phyloP scores from a whole-genome alignment of 2,329 filamentous ascomycete species.

The Phaeosphaeriaceae sp. region DNA sequence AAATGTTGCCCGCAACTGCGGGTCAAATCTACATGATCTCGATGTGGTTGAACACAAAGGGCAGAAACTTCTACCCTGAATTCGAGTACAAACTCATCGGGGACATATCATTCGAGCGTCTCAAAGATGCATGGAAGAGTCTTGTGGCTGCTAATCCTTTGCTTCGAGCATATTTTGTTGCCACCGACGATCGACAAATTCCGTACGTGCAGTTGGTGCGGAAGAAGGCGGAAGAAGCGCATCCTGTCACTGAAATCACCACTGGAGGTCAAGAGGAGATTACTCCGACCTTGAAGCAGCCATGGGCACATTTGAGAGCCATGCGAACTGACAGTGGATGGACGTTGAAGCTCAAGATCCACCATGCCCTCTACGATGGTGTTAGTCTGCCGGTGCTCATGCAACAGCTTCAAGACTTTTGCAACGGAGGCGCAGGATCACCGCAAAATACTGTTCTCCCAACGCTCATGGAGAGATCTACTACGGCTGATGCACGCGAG shows the following conservation, averaged over 20 bases:
- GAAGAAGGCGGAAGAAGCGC: slow-evolving; percentile 40
- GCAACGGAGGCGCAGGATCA: slow-evolving; percentile 31
- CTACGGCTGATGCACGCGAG: slow-evolving; percentile 2
- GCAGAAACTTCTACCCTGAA: slow-evolving; percentile 73
- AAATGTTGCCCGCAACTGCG: slow-evolving; percentile 71
- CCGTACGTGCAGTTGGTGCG: slow-evolving; percentile 72
- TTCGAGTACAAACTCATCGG: slow-evolving; percentile 68
- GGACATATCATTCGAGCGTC: slow-evolving; percentile 41
- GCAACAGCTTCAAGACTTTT: slow-evolving; percentile 57
- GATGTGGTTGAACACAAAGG: slow-evolving; percentile 73
- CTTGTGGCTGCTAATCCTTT: slow-evolving; percentile 66
- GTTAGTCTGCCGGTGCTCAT: slow-evolving; percentile 75
- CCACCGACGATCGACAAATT: slow-evolving; percentile 53
- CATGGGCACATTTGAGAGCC: slow-evolving; percentile 48
- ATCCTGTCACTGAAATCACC: slow-evolving; percentile 41
- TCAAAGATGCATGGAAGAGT: slow-evolving; percentile 67
- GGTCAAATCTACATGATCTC: slow-evolving; percentile 84
- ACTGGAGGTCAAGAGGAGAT: slow-evolving; percentile 17
- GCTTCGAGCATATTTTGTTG: slow-evolving; percentile 71
- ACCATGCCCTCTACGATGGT: slow-evolving; percentile 89
- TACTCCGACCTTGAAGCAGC: slow-evolving; percentile 21
- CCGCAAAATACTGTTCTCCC: slow-evolving; percentile 43
- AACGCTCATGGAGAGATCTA: slow-evolving; percentile 48
- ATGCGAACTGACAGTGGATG: slow-evolving; percentile 40
- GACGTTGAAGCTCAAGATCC: slow-evolving; percentile 63